These are phyloP conservation scores for Diaporthe ampelina DNA, from an alignment of 2,329 filamentous ascomycete genomes.

Conservation along the genomic window DNA sequence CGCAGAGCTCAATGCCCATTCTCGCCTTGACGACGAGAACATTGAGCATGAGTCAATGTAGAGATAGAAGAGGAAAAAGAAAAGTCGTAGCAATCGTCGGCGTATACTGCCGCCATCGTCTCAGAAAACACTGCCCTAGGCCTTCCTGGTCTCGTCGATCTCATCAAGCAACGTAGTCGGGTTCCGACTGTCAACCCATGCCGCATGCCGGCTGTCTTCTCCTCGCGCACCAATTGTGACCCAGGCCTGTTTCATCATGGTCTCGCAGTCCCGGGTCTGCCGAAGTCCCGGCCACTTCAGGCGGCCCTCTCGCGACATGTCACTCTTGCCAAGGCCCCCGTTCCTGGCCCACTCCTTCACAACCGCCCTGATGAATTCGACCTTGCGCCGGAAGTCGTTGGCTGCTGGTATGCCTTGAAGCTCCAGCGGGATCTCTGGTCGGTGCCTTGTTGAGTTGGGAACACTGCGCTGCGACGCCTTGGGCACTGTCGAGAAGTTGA, in stretches of 20 bases:
- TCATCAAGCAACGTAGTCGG: slow-evolving; percentile 69
- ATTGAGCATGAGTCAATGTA: not conserved
- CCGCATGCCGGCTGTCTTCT: slow-evolving; percentile 69
- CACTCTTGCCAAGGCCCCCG: slow-evolving; percentile 77
- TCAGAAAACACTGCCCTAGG: slow-evolving; percentile 26
- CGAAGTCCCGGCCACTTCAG: slow-evolving; percentile 72
- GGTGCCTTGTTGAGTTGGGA: slow-evolving; percentile 62
- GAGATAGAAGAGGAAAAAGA: not conserved
- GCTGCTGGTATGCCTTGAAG: slow-evolving; percentile 76
- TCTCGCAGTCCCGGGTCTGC: slow-evolving; percentile 65
- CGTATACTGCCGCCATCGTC: not conserved
- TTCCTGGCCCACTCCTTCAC: slow-evolving; percentile 79
- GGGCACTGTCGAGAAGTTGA: slow-evolving; percentile 68
- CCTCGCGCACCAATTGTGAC: slow-evolving; percentile 75
- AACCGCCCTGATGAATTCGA: slow-evolving; percentile 78
- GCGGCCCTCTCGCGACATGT: slow-evolving; percentile 67
- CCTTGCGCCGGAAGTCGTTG: slow-evolving; percentile 81
- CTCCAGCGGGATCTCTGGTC: slow-evolving; percentile 72
- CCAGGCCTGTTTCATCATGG: slow-evolving; percentile 76
- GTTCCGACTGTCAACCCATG: slow-evolving; percentile 67
- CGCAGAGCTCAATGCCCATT: slow-evolving; percentile 20
- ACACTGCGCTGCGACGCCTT: slow-evolving; percentile 59
- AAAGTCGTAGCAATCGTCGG: slow-evolving; percentile 1
- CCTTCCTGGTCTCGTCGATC: slow-evolving; percentile 61
- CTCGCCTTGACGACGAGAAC: not conserved